Base-by-base conservation (phyloP, 176 grass and related monocot species). In the Rhynchospora tenuis region DNA sequence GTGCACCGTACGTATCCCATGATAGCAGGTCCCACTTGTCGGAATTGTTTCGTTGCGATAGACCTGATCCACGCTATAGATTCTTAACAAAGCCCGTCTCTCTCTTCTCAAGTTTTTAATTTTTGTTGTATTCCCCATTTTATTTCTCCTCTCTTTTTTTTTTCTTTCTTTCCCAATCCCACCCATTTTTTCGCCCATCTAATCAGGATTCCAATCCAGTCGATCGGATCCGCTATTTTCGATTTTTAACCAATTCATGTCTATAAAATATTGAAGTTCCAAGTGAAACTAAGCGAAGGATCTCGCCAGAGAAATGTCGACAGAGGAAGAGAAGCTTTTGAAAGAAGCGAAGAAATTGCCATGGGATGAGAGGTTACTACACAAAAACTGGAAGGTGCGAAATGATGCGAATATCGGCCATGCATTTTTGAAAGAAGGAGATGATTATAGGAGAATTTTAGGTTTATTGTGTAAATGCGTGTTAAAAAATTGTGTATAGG, bases 331-430 rank as follows among this genome's bases (percentile, higher is more conserved):
- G 84, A 99, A 99, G 91, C 91, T 99, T 80, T 90, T 99, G 80
- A 99, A 95, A 88, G 96, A 99, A 88, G 93, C 96, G 67, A 99
- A 99, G 79, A 99, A 99, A 84, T 80, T 93, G 50, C 93, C 96
- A 12, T 99, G 96, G 96, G 96, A 99, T 29, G 96, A 99, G 84
- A 86, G 96, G 83, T 87, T 99, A 70, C 88, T 93, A 20, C 96
- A 99, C 79, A 99, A 99, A 80, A 99, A 93, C 83, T 99, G 93
- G 96, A 99, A 99, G 86, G 96, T 99, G 75, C 88, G 96, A 50
- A 99, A 99, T 73, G 96, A 99, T 84, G 96, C 91, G 19, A 95
- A 99, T 87, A 93, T 99, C 87, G 96, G 95, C 88, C 93, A 95
- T 74, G 91, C 93, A 59, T 85, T n/a, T n/a, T n/a, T n/a, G n/a